A percentile compares a stretch with the other conserved stretches of the same genome.
Evolutionary conservation across 306 rosid species (phyloP).

Genomic region (Datisca glomerata): DNA sequence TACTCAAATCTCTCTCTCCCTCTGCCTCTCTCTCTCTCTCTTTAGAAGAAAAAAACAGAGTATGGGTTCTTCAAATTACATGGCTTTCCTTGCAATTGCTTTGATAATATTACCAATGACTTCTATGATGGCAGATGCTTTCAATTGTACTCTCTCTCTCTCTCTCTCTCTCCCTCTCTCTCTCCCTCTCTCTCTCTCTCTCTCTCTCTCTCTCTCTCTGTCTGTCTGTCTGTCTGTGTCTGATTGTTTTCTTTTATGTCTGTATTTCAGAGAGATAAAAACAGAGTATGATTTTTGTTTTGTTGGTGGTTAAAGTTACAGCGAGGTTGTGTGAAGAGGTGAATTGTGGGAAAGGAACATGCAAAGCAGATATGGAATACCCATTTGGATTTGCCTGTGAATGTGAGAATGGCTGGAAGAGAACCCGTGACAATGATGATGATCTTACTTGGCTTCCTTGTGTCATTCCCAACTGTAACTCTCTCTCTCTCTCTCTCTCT

Average conservation of each 20-base stretch:
- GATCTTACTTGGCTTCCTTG: slow-evolving; percentile 63
- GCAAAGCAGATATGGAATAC: slow-evolving; percentile 17
- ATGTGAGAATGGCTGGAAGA: slow-evolving; percentile 54
- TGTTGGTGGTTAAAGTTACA: slow-evolving; percentile 14
- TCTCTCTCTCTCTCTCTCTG: not conserved
- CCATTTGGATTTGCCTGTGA: slow-evolving; percentile 44
- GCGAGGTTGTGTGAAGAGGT: slow-evolving; percentile 41
- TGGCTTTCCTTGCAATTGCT: not conserved
- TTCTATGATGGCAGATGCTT: not conserved
- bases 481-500: not conserved
- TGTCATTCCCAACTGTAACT: slow-evolving; percentile 68
- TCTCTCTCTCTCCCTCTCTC: not conserved
- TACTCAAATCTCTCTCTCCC: not conserved
- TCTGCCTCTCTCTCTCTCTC: not conserved
- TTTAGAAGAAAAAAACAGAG: not conserved
- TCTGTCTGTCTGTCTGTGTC: no score
- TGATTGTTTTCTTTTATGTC: no score
- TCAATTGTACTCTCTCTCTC: no score
- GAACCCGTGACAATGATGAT: slow-evolving; percentile 27
- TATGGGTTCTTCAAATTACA: not conserved
- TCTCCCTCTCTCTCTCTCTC: not conserved
- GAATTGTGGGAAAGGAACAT: slow-evolving; percentile 67
- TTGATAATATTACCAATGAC: not conserved
- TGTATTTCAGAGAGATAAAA: no score
- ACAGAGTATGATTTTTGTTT: not conserved